Conservation (phyloP, 2,329 filamentous ascomycete genomes). For the Aspergillus texensis region DNA sequence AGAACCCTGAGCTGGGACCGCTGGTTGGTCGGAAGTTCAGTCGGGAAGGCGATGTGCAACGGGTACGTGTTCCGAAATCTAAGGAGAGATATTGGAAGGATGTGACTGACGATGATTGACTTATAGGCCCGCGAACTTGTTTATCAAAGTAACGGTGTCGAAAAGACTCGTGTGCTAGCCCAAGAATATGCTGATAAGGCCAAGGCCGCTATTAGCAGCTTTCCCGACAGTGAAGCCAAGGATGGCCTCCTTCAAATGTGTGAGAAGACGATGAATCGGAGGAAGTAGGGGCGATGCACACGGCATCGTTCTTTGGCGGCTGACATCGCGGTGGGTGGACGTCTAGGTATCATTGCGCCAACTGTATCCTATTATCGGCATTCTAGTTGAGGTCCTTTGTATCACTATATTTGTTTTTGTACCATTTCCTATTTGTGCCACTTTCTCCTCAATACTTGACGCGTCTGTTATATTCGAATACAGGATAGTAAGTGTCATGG, state of each 20-base stretch:
- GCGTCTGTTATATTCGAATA: background rate
- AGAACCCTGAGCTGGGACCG: conserved; percentile 78
- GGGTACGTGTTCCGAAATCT: conserved; percentile 58
- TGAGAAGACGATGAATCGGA: conserved; percentile 82
- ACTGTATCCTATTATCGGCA: background rate
- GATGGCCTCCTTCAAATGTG: conserved; percentile 91
- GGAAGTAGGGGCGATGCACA: conserved; percentile 62
- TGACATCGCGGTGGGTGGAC: background rate
- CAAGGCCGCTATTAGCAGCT: conserved; percentile 76
- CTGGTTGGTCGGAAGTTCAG: conserved; percentile 91
- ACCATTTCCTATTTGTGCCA: background rate
- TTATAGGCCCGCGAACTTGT: conserved; percentile 83
- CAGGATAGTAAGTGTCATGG: background rate
- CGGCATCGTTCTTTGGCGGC: background rate
- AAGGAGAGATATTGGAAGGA: background rate
- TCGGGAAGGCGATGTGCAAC: conserved; percentile 78
- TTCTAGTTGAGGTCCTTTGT: background rate
- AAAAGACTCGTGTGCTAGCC: conserved; percentile 87
- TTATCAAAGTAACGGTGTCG: conserved; percentile 78
- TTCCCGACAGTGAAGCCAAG: conserved; percentile 95
- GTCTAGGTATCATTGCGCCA: background rate
- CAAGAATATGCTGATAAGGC: conserved; percentile 90
- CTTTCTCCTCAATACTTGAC: background rate
- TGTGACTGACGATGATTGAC: conserved; percentile 13
- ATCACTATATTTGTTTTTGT: conserved; percentile 5